Conservation (phyloP, 768 basidiomycete genomes). For the Mrakia blollopis region DNA sequence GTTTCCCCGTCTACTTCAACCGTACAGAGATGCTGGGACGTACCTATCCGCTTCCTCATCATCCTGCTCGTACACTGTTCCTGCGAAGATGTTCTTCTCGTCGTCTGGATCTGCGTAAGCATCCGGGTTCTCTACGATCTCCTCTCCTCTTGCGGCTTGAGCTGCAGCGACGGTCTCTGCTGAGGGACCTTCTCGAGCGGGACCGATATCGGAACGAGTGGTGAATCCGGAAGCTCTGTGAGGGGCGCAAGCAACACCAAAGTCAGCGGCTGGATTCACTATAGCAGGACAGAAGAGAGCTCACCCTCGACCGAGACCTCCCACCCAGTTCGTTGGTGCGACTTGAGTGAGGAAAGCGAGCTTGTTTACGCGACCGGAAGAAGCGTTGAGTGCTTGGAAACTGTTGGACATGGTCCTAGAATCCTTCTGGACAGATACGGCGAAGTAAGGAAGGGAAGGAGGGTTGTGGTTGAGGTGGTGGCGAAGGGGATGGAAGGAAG, state of each 20-base stretch:
- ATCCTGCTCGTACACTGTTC: conserved; percentile 91
- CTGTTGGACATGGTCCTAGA: conserved; percentile 28
- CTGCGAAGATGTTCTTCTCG: conserved; percentile 90
- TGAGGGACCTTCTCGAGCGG: conserved; percentile 88
- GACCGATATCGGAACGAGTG: conserved; percentile 96
- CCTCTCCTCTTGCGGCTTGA: conserved; percentile 78
- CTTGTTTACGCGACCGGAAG: conserved; percentile 52
- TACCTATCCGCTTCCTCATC: conserved; percentile 89
- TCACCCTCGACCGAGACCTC: conserved; percentile 94
- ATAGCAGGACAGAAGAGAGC: conserved; percentile 38
- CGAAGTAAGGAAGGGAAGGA: neutral
- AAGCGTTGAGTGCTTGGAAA: conserved; percentile 30
- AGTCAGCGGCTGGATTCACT: neutral
- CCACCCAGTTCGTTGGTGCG: conserved; percentile 93
- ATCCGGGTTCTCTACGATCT: conserved; percentile 71
- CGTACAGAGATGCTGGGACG: neutral
- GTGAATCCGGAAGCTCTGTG: conserved; percentile 91
- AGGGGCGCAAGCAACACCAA: conserved; percentile 9
- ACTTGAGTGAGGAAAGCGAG: conserved; percentile 85
- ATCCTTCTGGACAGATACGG: too few relatives aligned
- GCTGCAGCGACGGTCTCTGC: conserved; percentile 73
- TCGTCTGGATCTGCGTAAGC: conserved; percentile 97
- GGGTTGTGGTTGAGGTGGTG: neutral
- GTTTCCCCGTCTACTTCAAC: neutral
- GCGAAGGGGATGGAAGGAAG: too few relatives aligned